phyloP scores from a whole-genome alignment of 768 basidiomycete species.

The Pleurotus giganteus region DNA sequence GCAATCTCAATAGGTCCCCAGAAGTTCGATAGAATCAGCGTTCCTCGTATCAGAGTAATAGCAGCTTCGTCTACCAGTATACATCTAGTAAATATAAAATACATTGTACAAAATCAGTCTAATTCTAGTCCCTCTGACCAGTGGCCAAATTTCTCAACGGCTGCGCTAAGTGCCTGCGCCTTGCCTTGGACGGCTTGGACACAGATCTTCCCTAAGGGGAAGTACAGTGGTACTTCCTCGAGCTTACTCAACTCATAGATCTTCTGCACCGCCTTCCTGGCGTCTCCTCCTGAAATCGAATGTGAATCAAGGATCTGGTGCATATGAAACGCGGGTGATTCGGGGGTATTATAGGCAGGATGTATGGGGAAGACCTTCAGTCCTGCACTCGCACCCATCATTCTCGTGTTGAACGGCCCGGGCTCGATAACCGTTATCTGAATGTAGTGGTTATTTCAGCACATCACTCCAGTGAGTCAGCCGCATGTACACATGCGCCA shows the following conservation, averaged over 20 bases:
- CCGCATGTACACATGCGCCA: background rate
- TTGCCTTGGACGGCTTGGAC: background rate
- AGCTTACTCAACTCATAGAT: background rate
- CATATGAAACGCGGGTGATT: background rate
- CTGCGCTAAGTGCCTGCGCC: background rate
- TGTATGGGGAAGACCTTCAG: background rate
- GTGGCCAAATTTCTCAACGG: background rate
- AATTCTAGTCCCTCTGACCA: background rate
- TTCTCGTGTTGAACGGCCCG: background rate
- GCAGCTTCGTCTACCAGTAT: too few species aligned
- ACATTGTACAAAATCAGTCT: background rate
- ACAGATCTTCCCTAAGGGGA: background rate
- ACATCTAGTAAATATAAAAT: too few species aligned
- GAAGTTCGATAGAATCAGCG: too few species aligned
- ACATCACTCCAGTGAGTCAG: too few species aligned
- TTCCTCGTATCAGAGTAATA: too few species aligned
- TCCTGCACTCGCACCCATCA: too few species aligned
- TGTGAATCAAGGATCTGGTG: background rate
- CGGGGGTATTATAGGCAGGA: background rate
- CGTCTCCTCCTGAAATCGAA: background rate
- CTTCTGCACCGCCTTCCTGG: background rate
- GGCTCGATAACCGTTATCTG: background rate
- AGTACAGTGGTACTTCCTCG: background rate
- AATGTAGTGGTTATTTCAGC: background rate
- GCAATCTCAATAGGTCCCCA: too few species aligned